Percentiles rank a stretch among this genome's conserved stretches.
Evolutionary conservation across 2,329 filamentous ascomycete species (phyloP).

Genomic region (Diplodia scrobiculata): DNA sequence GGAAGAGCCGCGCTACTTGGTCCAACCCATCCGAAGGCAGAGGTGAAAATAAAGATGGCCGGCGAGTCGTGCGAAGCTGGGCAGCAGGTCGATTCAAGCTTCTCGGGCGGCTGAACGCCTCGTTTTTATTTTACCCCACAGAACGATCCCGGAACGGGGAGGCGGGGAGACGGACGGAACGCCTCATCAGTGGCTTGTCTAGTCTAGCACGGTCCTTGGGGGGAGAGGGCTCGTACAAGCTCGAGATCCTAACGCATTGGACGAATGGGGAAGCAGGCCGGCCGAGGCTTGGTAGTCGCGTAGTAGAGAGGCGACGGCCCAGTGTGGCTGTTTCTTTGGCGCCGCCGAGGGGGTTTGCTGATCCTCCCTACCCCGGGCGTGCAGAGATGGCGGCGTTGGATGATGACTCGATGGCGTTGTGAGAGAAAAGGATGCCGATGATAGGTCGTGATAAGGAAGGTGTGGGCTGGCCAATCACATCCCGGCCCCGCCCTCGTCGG

Average conservation of each 20-base stretch:
- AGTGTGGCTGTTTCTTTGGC: too few species aligned
- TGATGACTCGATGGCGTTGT: slow-evolving; percentile 22
- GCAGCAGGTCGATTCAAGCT: slow-evolving; percentile 10
- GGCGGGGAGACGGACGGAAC: not conserved
- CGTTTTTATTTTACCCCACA: not conserved
- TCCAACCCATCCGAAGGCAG: too few species aligned
- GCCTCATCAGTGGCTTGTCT: not conserved
- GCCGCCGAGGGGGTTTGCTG: too few species aligned
- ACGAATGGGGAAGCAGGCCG: not conserved
- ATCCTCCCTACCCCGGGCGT: not conserved
- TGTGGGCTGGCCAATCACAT: slow-evolving; percentile 2
- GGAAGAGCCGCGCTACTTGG: too few species aligned
- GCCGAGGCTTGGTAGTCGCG: not conserved
- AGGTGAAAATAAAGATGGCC: too few species aligned
- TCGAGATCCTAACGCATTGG: not conserved
- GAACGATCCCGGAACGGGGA: not conserved
- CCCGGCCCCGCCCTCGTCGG: not conserved
- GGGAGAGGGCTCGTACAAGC: not conserved
- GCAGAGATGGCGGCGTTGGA: not conserved
- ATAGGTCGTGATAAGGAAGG: slow-evolving; percentile 3
- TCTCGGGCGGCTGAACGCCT: slow-evolving; percentile 16
- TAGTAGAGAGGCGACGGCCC: not conserved
- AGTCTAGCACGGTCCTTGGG: not conserved
- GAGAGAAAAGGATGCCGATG: not conserved
- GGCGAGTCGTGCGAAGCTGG: not conserved